phyloP scores from a whole-genome alignment of 768 basidiomycete genomes.

The Suillus fuscotomentosus region DNA sequence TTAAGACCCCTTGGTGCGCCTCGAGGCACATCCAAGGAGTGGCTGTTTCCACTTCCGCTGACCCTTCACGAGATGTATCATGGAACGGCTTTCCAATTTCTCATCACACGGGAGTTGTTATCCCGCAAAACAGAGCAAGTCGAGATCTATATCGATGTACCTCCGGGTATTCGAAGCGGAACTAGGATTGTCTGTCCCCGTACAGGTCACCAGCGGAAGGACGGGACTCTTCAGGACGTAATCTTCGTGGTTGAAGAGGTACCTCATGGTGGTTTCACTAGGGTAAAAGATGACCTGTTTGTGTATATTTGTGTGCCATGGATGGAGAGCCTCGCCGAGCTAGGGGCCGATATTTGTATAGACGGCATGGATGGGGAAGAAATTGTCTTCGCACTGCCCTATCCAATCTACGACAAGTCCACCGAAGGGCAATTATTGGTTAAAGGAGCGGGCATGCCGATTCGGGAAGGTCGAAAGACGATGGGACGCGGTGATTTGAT shows the following conservation, averaged over 20 bases:
- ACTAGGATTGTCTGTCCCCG: slow-evolving; percentile 59
- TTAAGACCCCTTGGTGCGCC: slow-evolving; percentile 39
- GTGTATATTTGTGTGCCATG: slow-evolving; percentile 56
- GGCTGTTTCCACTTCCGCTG: slow-evolving; percentile 63
- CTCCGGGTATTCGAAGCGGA: slow-evolving; percentile 59
- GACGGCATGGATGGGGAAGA: slow-evolving; percentile 59
- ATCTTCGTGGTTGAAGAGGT: slow-evolving; percentile 64
- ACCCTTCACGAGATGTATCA: slow-evolving; percentile 61
- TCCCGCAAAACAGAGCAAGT: slow-evolving; percentile 51
- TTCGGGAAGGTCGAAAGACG: slow-evolving; percentile 48
- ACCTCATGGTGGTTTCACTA: slow-evolving; percentile 54
- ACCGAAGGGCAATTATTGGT: slow-evolving; percentile 50
- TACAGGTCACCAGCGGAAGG: slow-evolving; percentile 64
- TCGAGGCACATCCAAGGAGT: slow-evolving; percentile 49
- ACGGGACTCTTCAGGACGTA: slow-evolving; percentile 60
- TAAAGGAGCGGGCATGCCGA: slow-evolving; percentile 69
- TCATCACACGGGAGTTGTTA: slow-evolving; percentile 55
- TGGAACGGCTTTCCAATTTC: slow-evolving; percentile 56
- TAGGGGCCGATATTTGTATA: slow-evolving; percentile 50
- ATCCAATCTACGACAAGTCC: slow-evolving; percentile 45
- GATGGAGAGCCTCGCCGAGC: slow-evolving; percentile 45
- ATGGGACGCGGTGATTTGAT: slow-evolving; percentile 62
- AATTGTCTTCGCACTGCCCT: slow-evolving; percentile 50
- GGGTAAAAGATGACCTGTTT: slow-evolving; percentile 57
- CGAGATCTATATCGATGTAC: slow-evolving; percentile 58